Percentiles rank a stretch among this genome's conserved stretches.
Evolutionary conservation across 2,329 filamentous ascomycete genomes (phyloP).

Genomic region (Alternaria brassicicola): DNA sequence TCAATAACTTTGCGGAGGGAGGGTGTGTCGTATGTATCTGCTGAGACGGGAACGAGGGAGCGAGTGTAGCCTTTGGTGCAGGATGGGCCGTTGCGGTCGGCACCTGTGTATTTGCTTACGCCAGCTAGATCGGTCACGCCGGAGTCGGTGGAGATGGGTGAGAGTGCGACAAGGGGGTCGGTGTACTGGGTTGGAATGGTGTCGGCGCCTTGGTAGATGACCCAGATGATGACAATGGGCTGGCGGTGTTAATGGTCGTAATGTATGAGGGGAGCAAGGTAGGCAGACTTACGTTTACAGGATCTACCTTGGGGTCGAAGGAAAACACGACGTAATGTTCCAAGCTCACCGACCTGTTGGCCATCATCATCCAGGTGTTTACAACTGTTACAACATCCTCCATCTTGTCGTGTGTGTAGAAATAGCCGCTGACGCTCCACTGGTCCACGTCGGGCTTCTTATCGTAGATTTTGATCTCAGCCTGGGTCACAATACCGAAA

Average conservation of each 20-base stretch:
- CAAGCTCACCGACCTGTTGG: slow-evolving; percentile 16
- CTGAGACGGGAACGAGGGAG: slow-evolving; percentile 17
- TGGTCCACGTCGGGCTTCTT: slow-evolving; percentile 8
- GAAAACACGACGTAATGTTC: slow-evolving; percentile 21
- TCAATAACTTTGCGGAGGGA: slow-evolving; percentile 20
- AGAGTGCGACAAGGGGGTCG: slow-evolving; percentile 22
- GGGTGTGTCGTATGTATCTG: slow-evolving; percentile 9
- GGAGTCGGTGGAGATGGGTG: slow-evolving; percentile 11
- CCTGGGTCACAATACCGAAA: slow-evolving; percentile 40
- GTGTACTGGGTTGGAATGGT: slow-evolving; percentile 24
- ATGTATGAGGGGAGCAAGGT: not conserved
- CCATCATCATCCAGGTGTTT: slow-evolving; percentile 22
- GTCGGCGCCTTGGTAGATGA: slow-evolving; percentile 24
- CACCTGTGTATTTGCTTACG: slow-evolving; percentile 17
- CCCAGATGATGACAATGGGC: slow-evolving; percentile 21
- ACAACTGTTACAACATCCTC: slow-evolving; percentile 18
- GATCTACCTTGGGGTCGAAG: slow-evolving; percentile 18
- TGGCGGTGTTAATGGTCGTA: not conserved
- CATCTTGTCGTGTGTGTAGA: slow-evolving; percentile 26
- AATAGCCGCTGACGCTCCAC: slow-evolving; percentile 21
- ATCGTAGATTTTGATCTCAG: slow-evolving; percentile 28
- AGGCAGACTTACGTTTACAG: slow-evolving; percentile 16
- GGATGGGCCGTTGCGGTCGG: slow-evolving; percentile 12
- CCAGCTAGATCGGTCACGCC: slow-evolving; percentile 23
- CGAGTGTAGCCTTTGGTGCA: slow-evolving; percentile 24